Evolutionary conservation across 257 asterid genomes (phyloP), one percentile per base, ranked within the genome.

Genomic region (Fraxinus pennsylvanica): DNA sequence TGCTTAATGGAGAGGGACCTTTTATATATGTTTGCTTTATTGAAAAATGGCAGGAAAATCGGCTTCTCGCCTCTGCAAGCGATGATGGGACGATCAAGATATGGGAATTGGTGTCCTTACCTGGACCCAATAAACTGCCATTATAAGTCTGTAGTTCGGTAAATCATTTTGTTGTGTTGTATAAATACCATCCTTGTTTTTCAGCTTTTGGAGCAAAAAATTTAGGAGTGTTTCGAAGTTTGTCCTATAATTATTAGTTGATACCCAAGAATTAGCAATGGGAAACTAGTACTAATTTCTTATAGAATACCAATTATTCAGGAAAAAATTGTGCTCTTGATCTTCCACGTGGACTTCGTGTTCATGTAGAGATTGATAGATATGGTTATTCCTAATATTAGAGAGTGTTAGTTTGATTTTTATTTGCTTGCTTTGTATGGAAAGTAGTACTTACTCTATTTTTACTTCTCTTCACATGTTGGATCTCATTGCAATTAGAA

Each of bases 71-170:
- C 71, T 95, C 97, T 52, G 96, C 90, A 14, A 91, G 99, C 79
- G 97, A 95, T 73, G 99, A 91, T 74, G 97, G 98, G 73, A 90
- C 91, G 9, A 71, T 93, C 80, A 95, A 89, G 93, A 90, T 95
- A 86, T 95, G 99, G 99, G 91, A 93, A 45, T 68, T 93, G 59
- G 82, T 74, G 71, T 66, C 94, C 19, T 77, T 76, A 33, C 13
- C 75, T 32, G 83, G 76, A 76, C 75, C 68, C 25, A 77, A 73
- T 72, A 61, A 73, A 74, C 52, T 65, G 78, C 83, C 59, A 54
- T 39, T 38, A 35, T 79, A 81, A 76, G 43, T 79, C 5, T 27
- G 47, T 17, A 32, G 33, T 32, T 74, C 74, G 0, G 6, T 80
- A 45, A 38, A 70, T 74, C 27, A 57, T 76, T 8, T 70, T 72